A percentile compares a stretch with the other conserved stretches of the same genome.
These are phyloP conservation scores for Poteriospumella lacustris DNA, from an alignment of 108 stramenopile species.

Conservation along the genomic window DNA sequence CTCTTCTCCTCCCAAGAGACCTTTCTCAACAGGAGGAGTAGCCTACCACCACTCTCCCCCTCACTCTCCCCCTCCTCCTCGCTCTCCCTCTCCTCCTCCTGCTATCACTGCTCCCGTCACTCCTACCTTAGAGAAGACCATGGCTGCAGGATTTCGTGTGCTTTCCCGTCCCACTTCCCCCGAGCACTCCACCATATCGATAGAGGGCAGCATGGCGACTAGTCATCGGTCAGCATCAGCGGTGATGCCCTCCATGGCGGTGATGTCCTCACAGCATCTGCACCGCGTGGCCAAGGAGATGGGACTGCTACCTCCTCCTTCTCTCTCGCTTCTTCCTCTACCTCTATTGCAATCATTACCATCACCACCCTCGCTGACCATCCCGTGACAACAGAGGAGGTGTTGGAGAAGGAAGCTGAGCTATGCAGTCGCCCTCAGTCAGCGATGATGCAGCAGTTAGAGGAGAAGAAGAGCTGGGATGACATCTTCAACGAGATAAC, in stretches of 20 bases:
- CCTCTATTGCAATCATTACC: conserved; percentile 7
- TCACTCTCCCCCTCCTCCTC: conserved; percentile 5
- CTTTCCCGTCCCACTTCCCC: conserved; percentile 5
- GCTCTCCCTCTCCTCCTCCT: conserved; percentile 5
- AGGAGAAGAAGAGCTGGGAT: conserved; percentile 6
- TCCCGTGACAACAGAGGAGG: conserved; percentile 6
- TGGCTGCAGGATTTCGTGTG: conserved; percentile 6
- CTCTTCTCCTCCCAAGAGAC: conserved; percentile 6
- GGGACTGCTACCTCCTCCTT: conserved; percentile 1
- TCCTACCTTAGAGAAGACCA: conserved; percentile 7
- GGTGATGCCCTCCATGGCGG: conserved; percentile 1
- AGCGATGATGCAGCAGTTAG: neutral
- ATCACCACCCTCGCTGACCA: conserved; percentile 6
- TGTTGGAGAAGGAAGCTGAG: conserved; percentile 6
- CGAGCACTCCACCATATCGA: conserved; percentile 6
- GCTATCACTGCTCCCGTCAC: conserved; percentile 6
- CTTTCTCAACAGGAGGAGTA: conserved; percentile 7
- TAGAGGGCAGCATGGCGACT: conserved; percentile 6
- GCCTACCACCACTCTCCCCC: conserved; percentile 5
- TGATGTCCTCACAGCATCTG: conserved; percentile 6
- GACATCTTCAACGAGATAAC: conserved; percentile 7
- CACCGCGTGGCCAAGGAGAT: conserved; percentile 5
- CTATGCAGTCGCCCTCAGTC: conserved; percentile 6
- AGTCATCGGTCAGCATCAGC: conserved; percentile 6
- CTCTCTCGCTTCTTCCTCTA: conserved; percentile 6